Percentiles rank a stretch among this genome's conserved stretches.
These are phyloP conservation scores for Solanum ossicruentum DNA, from an alignment of 257 asterid genomes.

Conservation along the genomic window DNA sequence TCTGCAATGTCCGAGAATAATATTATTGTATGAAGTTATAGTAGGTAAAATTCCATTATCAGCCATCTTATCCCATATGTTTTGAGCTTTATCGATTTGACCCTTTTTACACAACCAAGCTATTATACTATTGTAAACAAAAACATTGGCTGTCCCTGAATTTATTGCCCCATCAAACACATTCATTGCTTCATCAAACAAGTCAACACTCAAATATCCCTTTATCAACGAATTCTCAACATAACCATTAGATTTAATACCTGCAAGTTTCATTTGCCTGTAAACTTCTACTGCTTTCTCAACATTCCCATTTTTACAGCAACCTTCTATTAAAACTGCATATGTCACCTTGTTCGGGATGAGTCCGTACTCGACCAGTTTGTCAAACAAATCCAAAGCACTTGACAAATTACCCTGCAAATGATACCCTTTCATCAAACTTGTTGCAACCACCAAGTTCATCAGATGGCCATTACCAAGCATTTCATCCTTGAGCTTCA, in stretches of 20 bases:
- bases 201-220: constrained; percentile 37
- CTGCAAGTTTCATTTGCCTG: constrained; percentile 41
- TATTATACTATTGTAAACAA: constrained; percentile 47
- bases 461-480: constrained; percentile 34
- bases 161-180: constrained; percentile 42
- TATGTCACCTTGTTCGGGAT: constrained; percentile 65
- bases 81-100: constrained; percentile 38
- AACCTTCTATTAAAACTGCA: constrained; percentile 76
- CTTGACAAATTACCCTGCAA: constrained; percentile 42
- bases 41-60: constrained; percentile 39
- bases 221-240: constrained; percentile 49
- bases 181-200: constrained; percentile 37
- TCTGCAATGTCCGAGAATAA: constrained; percentile 63
- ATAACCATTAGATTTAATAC: constrained; percentile 41
- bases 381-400: constrained; percentile 49
- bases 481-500: constrained; percentile 72
- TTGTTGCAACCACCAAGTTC: constrained; percentile 67
- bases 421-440: constrained; percentile 78
- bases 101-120: constrained; percentile 44
- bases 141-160: constrained; percentile 46
- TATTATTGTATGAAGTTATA: constrained; percentile 39
- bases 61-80: constrained; percentile 51
- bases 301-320: constrained; percentile 39
- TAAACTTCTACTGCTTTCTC: constrained; percentile 51
- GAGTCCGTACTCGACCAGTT: constrained; percentile 36